Percentiles rank a stretch among this genome's conserved stretches.
These are phyloP conservation scores for Fusarium mangiferae DNA, from an alignment of 2,329 filamentous ascomycete species.

Conservation along the genomic window DNA sequence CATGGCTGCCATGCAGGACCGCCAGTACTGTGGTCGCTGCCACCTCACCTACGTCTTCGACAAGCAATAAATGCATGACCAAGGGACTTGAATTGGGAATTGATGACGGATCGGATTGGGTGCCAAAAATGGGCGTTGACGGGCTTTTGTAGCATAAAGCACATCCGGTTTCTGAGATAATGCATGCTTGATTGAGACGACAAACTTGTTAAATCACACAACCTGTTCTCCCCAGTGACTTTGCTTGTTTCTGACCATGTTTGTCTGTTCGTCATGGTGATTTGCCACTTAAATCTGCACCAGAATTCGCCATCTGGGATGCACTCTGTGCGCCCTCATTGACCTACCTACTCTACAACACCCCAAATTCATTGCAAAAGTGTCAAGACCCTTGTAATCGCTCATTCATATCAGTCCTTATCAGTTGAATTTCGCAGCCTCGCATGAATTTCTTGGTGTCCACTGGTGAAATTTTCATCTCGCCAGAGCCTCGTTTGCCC, in stretches of 20 bases:
- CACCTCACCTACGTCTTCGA: conserved; percentile 79
- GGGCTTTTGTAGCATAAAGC: conserved; percentile 54
- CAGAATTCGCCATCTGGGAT: background rate
- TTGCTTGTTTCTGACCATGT: background rate
- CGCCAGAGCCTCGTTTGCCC: conserved; percentile 43
- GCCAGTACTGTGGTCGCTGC: conserved; percentile 91
- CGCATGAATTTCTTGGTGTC: conserved; percentile 36
- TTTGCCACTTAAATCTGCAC: background rate
- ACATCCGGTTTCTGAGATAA: conserved; percentile 53
- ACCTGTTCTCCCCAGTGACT: background rate
- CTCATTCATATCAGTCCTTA: background rate
- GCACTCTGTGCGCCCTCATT: background rate
- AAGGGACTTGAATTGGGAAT: conserved; percentile 43
- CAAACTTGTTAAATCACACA: conserved; percentile 31
- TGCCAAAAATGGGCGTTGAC: conserved; percentile 54
- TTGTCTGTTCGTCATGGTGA: background rate
- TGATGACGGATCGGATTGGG: conserved; percentile 48
- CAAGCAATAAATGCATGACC: conserved; percentile 64
- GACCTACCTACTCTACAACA: rapidly evolving
- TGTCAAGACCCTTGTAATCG: background rate
- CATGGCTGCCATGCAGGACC: conserved; percentile 99
- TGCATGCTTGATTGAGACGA: conserved; percentile 52
- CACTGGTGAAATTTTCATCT: conserved; percentile 23
- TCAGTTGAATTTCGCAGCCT: conserved; percentile 36
- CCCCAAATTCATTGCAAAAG: background rate